Evolutionary conservation across 2,329 filamentous ascomycete species (phyloP), one percentile per base, ranked within the genome.

Genomic region (Phyllosticta paracitricarpa): DNA sequence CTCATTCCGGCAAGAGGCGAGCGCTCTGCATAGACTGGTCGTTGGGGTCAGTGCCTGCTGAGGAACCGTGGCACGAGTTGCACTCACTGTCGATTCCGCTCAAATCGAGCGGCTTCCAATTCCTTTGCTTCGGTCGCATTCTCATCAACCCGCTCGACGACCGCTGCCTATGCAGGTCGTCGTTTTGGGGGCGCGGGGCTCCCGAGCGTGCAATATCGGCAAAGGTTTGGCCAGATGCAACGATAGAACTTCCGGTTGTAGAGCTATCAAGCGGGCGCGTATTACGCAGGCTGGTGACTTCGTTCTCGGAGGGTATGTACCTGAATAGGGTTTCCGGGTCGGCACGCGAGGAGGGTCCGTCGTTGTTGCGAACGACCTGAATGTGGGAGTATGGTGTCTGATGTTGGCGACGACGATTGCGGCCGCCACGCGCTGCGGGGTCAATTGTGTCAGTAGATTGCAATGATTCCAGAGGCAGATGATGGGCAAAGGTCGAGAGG

Each of bases 201-300:
- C 56, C 66, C 63, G 62, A 57, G 51, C 69, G 67, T 3, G 69
- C 67, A 70, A 73, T 73, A 25, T 70, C 67, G 40, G 68, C 69
- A 40, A 72, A 71, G 3, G 67, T 69, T 7, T 63, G 65, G 10
- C 61, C 60, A 4, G 52, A 52, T 14, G 60, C 60, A 17, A 62
- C 60, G 17, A 35, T 24, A 5, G 60, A 56, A 51, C 60, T 62
- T n/a, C n/a, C n/a, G n/a, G n/a, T n/a, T n/a, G 24, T 51, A 28
- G 60, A 58, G 3, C 33, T 58, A 14, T 35, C 35, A 26, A n/a
- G 61, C 17, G 60, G 52, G 53, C 53, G n/a, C 12, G 54, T 40
- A 14, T 55, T 33, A 48, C 57, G 61, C 12, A 59, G 53, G 17
- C 57, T 59, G n/a, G 61, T 58, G 40, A 54, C 51, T 19, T 58